Percentiles rank a stretch among this genome's conserved stretches.
These are phyloP conservation scores for Kwoniella shivajii DNA, from an alignment of 1,284 basidiomycete species.

Conservation along the genomic window DNA sequence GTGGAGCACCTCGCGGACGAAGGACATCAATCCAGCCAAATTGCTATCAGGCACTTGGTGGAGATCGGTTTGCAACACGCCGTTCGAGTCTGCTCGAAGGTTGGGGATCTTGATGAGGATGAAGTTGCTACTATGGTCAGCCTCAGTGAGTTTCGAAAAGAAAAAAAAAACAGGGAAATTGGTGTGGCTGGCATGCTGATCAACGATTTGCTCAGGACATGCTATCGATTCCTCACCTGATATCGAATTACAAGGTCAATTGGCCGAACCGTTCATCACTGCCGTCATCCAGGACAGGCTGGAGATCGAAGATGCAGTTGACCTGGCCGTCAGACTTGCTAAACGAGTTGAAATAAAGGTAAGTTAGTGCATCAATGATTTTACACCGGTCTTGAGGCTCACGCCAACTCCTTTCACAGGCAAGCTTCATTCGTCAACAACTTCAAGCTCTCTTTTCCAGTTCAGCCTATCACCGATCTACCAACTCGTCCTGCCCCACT, in stretches of 20 bases:
- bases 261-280: constrained; percentile 73
- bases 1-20: neutral
- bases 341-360: constrained; percentile 55
- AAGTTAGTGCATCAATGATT: constrained; percentile 13
- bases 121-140: constrained; percentile 9
- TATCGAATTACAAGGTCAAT: constrained; percentile 37
- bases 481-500: constrained; percentile 65
- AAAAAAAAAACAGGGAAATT: no score
- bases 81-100: constrained; percentile 24
- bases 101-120: constrained; percentile 17
- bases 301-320: constrained; percentile 56
- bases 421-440: constrained; percentile 46
- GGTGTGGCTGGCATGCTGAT: neutral
- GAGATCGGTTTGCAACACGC: constrained; percentile 29
- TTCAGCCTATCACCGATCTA: constrained; percentile 57
- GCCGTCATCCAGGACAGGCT: constrained; percentile 67
- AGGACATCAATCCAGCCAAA: neutral
- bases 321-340: constrained; percentile 58
- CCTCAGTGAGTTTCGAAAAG: constrained; percentile 20
- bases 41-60: constrained; percentile 18
- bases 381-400: neutral
- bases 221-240: constrained; percentile 6
- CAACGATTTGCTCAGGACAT: neutral
- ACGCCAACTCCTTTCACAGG: constrained; percentile 21
- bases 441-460: constrained; percentile 36